Evolutionary conservation across 805 yeast species (phyloP).

Genomic region (Metschnikowia kofuensis): DNA sequence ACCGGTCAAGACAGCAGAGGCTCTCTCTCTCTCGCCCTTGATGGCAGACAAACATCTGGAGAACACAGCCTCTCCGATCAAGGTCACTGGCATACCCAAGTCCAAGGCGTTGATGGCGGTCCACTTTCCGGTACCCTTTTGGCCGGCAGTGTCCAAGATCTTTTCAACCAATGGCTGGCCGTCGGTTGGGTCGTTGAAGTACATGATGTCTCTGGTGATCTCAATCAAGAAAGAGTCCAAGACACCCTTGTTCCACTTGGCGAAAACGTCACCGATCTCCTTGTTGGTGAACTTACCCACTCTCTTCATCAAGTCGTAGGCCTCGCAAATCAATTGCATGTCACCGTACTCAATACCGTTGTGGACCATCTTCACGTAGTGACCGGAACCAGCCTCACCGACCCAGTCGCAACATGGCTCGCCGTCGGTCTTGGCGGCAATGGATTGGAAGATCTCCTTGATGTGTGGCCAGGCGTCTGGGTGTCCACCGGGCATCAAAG

Average conservation of each 20-base stretch:
- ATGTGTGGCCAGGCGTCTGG: constrained; percentile 98
- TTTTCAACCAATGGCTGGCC: constrained; percentile 94
- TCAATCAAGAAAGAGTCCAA: constrained; percentile 95
- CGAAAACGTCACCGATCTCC: constrained; percentile 91
- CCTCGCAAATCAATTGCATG: constrained; percentile 98
- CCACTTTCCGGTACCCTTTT: constrained; percentile 99
- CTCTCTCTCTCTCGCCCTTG: constrained; percentile 86
- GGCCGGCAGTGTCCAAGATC: constrained; percentile 96
- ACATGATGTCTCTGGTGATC: constrained; percentile 92
- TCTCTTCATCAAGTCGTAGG: constrained; percentile 93
- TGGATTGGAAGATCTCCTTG: constrained; percentile 92
- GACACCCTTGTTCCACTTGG: constrained; percentile 95
- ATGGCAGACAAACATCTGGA: constrained; percentile 93
- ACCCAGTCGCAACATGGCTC: constrained; percentile 99
- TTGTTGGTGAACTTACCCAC: constrained; percentile 85
- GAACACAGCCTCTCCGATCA: constrained; percentile 98
- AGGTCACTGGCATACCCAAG: constrained; percentile 96
- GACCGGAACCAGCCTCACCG: constrained; percentile 99
- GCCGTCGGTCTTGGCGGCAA: constrained; percentile 94
- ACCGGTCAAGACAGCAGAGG: constrained; percentile 76
- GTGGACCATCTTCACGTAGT: constrained; percentile 99
- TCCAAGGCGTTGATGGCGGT: constrained; percentile 97
- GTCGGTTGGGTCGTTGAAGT: constrained; percentile 79
- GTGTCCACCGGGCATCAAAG: constrained; percentile 99
- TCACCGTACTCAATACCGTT: constrained; percentile 99